These are phyloP conservation scores for Melampsora americana DNA, from an alignment of 1,284 basidiomycete genomes.

Conservation along the genomic window DNA sequence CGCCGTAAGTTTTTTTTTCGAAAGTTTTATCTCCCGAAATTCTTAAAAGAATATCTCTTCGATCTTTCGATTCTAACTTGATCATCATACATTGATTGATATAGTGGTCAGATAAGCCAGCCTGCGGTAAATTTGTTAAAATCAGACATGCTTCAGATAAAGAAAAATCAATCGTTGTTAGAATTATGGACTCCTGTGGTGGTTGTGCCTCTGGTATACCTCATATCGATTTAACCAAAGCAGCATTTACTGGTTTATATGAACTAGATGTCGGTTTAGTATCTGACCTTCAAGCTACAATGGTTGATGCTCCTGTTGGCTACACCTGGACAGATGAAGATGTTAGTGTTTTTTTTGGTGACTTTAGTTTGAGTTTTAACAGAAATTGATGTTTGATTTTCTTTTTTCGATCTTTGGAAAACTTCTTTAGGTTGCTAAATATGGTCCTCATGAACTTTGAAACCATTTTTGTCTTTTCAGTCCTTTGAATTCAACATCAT, in stretches of 20 bases:
- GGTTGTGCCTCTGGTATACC: conserved; percentile 1
- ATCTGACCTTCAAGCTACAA: conserved; percentile 12
- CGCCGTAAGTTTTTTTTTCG: conserved; percentile 1
- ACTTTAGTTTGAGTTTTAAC: too few species aligned
- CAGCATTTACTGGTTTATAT: conserved; percentile 29
- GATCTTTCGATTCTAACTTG: too few species aligned
- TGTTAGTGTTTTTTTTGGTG: background rate
- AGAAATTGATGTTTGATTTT: too few species aligned
- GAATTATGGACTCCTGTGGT: conserved; percentile 27
- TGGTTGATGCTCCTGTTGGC: conserved; percentile 9
- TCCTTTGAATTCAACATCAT: too few species aligned
- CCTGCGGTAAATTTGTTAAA: conserved; percentile 28
- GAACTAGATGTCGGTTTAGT: conserved; percentile 20
- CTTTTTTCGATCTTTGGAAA: too few species aligned
- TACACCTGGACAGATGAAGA: background rate
- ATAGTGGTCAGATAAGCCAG: conserved; percentile 31
- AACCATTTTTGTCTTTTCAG: too few species aligned
- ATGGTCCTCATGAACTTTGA: too few species aligned
- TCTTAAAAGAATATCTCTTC: too few species aligned
- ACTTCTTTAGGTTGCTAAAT: too few species aligned
- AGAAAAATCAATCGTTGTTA: conserved; percentile 2
- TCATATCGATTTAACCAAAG: conserved; percentile 31
- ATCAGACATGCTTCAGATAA: background rate
- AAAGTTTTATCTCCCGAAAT: too few species aligned
- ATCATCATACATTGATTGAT: too few species aligned